Evolutionary conservation across 163 green algal species (phyloP).

Genomic region (Coccomyxa subellipsoidea): DNA sequence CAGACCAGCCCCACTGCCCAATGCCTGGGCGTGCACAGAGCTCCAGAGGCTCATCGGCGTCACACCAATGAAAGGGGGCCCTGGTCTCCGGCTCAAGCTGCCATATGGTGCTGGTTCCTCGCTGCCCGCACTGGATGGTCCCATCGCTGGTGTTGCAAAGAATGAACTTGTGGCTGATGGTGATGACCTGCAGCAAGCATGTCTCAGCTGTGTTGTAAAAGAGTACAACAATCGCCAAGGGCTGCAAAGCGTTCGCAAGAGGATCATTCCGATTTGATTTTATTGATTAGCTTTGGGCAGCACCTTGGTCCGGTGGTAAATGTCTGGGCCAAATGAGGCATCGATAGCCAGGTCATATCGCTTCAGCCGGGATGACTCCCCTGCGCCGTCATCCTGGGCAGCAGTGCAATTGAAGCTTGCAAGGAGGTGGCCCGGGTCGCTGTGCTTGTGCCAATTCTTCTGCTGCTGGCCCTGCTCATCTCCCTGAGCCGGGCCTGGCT

Average conservation of each 20-base stretch:
- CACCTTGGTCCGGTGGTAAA: constrained; percentile 34
- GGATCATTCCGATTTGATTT: too few relatives aligned
- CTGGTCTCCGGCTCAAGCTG: constrained; percentile 21
- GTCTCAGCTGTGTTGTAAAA: too few relatives aligned
- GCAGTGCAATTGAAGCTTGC: constrained; percentile 12
- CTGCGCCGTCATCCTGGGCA: not conserved
- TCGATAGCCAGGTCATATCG: constrained; percentile 45
- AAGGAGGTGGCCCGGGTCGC: constrained; percentile 18
- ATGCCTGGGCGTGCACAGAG: constrained; percentile 34
- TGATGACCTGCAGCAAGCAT: constrained; percentile 30
- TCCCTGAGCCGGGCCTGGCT: not conserved
- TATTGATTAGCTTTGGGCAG: not conserved
- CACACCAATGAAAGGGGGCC: constrained; percentile 39
- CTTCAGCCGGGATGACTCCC: constrained; percentile 7
- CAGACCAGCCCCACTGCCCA: constrained; percentile 36
- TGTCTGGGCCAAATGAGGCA: constrained; percentile 31
- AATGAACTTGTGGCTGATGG: constrained; percentile 40
- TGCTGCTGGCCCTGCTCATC: not conserved
- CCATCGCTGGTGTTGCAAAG: constrained; percentile 43
- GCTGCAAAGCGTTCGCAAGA: too few relatives aligned
- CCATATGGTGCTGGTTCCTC: constrained; percentile 27
- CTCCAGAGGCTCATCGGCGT: constrained; percentile 30
- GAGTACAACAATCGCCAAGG: not conserved
- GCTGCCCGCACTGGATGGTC: constrained; percentile 32
- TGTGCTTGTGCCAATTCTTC: constrained; percentile 2